Base-by-base conservation (phyloP, 768 basidiomycete genomes). In the Scleroderma citrinum region DNA sequence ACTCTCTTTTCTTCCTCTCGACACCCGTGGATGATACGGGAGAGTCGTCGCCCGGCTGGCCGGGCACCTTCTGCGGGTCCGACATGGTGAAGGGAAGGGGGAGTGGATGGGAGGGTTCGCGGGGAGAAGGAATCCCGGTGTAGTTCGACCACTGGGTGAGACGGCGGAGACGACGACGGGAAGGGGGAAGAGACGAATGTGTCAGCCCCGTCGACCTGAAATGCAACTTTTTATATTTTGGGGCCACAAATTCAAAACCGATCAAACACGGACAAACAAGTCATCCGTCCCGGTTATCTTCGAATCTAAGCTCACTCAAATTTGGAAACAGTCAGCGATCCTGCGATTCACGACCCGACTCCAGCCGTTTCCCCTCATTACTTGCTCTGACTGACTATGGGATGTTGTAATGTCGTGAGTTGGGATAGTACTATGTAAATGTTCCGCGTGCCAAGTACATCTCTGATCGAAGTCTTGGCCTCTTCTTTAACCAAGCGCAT, bases 1-100 rank as follows among this genome's bases (percentile, higher is more conserved):
- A 92, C 73, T 87, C 85, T 71, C 87, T 77, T 73, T 88, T 86
- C 65, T 69, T 83, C 69, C 75, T 72, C 54, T 70, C 26, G 26
- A 29, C 26, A 5, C 60, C 57, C 24, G 51, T 5, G 14, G 53
- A 50, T 44, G 51, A 58, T 8, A 58, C 46, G 13, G 72, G 70
- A 37, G 74, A 69, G 41, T 76, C 73, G 46, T 77, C 72, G 62
- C 75, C 73, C 61, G 71, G 68, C 17, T 81, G 76, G 55, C 80
- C 82, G 35, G 82, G 80, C 73, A 79, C 83, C 76, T 85, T 85
- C 73, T 80, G 78, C 58, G 76, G 62, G 43, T 67, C 66, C 50
- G 65, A 59, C 65, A 68, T 66, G 50, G 47, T 11, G 41, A 26
- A 34, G 1, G 31, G 36, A 24, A 29, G 26, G 19, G 32, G 26